Conservation (phyloP, 139 green algal species). For the Chlamydomonas sphaeroides region DNA sequence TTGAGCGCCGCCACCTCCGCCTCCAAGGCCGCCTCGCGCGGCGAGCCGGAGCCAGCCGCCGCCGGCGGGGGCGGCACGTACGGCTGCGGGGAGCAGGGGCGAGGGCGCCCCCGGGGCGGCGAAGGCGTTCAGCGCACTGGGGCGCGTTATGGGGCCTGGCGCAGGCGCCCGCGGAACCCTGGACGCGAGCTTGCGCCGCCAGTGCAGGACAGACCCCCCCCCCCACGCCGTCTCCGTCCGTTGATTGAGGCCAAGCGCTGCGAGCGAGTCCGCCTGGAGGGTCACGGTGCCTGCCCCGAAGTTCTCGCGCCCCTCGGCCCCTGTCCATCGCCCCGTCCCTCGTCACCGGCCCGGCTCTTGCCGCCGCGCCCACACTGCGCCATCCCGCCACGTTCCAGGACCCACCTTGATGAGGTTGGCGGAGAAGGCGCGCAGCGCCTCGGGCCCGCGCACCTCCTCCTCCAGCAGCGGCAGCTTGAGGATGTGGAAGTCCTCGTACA, state of each 20-base stretch:
- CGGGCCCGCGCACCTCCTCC: slow-evolving; percentile 83
- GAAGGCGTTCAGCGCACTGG: no score
- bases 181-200: neutral
- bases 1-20: slow-evolving; percentile 57
- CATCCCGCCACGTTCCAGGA: no score
- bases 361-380: no score
- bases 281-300: no score
- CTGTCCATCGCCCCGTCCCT: neutral
- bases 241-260: no score
- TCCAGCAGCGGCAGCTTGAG: slow-evolving; percentile 89
- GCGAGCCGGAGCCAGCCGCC: neutral
- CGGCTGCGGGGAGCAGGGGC: neutral
- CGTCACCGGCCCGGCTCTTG: no score
- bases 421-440: slow-evolving; percentile 77
- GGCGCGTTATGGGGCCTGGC: no score
- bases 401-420: slow-evolving; percentile 65
- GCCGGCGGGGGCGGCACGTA: neutral
- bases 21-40: slow-evolving; percentile 50
- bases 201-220: neutral
- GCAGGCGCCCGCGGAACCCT: no score
- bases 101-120: no score
- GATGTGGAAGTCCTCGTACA: slow-evolving; percentile 97
- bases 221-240: neutral
- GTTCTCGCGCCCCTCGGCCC: no score
- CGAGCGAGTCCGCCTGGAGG: no score